phyloP scores from a whole-genome alignment of 2,329 filamentous ascomycete species.

The Esteya vermicola region DNA sequence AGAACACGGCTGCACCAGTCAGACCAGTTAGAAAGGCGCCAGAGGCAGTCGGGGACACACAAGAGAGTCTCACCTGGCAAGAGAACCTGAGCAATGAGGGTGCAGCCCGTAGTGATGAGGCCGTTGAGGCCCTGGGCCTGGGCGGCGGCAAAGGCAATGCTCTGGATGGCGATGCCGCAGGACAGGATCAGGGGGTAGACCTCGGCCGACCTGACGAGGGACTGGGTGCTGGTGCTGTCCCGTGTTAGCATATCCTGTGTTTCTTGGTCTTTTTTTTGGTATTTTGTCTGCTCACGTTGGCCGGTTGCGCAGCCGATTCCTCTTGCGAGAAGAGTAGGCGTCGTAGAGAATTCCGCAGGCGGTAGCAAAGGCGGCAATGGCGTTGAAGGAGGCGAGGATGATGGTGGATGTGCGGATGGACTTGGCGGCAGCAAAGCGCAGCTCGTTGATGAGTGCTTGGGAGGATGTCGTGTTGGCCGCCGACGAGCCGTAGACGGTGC shows the following conservation, averaged over 20 bases:
- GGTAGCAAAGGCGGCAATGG: slow-evolving; percentile 40
- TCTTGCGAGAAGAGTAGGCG: slow-evolving; percentile 31
- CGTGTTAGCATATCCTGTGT: not conserved
- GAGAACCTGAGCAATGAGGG: slow-evolving; percentile 40
- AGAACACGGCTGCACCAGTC: slow-evolving; percentile 44
- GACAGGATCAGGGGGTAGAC: slow-evolving; percentile 42
- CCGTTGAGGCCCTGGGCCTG: slow-evolving; percentile 40
- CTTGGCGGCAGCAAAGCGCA: slow-evolving; percentile 37
- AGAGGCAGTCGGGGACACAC: too few relatives aligned
- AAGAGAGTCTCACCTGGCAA: slow-evolving; percentile 41
- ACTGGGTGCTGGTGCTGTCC: slow-evolving; percentile 17
- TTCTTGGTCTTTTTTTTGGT: not conserved
- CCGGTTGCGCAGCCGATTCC: slow-evolving; percentile 23
- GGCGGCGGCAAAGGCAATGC: slow-evolving; percentile 39
- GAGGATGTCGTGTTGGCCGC: slow-evolving; percentile 26
- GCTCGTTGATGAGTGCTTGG: slow-evolving; percentile 29
- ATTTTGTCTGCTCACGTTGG: slow-evolving; percentile 23
- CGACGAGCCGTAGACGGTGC: not conserved
- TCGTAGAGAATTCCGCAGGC: slow-evolving; percentile 43
- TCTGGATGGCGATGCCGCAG: slow-evolving; percentile 42
- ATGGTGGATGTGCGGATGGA: slow-evolving; percentile 48
- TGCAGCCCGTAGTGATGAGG: slow-evolving; percentile 37
- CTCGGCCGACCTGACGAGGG: slow-evolving; percentile 30
- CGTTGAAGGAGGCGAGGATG: slow-evolving; percentile 47
- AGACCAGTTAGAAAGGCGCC: too few relatives aligned